phyloP scores from a whole-genome alignment of 176 grass and related monocot species.

The Ensete ventricosum region DNA sequence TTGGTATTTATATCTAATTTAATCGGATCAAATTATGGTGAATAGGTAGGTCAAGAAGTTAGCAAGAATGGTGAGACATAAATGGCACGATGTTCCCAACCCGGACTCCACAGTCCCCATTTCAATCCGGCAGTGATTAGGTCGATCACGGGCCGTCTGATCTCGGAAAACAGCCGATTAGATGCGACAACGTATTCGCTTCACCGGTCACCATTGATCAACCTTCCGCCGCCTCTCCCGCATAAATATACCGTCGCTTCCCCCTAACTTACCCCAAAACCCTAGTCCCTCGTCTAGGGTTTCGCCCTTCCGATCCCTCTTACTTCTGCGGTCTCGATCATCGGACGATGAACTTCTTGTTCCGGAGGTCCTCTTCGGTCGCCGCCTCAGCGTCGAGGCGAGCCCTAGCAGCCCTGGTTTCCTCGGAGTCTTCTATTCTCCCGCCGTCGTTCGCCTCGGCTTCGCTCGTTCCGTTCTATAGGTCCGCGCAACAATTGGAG shows the following conservation, averaged over 20 bases:
- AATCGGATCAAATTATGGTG: no score
- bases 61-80: no score
- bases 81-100: no score
- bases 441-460: background rate
- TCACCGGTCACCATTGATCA: no score
- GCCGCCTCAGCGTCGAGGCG: slow-evolving; percentile 34
- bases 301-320: background rate
- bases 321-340: background rate
- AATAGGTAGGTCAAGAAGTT: no score
- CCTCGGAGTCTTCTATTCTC: background rate
- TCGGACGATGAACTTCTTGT: slow-evolving; percentile 44
- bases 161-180: no score
- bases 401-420: slow-evolving; percentile 25
- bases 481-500: background rate
- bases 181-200: no score
- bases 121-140: no score
- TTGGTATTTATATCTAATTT: no score
- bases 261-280: slow-evolving; percentile 9
- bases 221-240: background rate
- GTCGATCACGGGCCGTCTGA: no score
- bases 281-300: slow-evolving; percentile 3
- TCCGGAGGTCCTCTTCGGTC: slow-evolving; percentile 40
- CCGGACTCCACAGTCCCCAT: no score
- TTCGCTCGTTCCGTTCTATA: background rate
- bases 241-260: background rate